Evolutionary conservation across 306 rosid species (phyloP), one percentile per base, ranked within the genome.

Genomic region (Parietaria judaica): DNA sequence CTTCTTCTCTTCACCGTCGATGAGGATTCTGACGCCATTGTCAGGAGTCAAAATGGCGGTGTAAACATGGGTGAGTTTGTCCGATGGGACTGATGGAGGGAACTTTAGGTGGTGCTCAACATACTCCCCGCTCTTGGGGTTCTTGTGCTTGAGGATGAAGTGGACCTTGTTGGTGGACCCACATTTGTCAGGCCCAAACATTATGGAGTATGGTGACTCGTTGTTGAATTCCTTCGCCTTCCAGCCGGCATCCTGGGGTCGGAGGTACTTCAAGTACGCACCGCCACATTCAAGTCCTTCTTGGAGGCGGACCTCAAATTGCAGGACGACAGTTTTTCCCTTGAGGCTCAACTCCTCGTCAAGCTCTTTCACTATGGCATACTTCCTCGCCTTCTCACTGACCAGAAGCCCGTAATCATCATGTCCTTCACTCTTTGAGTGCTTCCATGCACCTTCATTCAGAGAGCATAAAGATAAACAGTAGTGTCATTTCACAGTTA

Each of bases 221-320:
- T 81, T 88, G 69, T 84, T 79, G 56, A 92, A 88, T 66, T 74
- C 86, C 76, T 92, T 86, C 7, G 96, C 56, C 43, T 74, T 81
- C 99, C 96, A 92, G 15, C 95, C 99, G 11, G 80, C 88, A 52
- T 71, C 88, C 76, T 92, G 99, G 11, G 99, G 86, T 54, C 86
- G 86, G 57, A 92, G 94, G 70, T 80, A 92, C 66, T 92, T 92
- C 67, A 92, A 74, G 80, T 92, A 92, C 6, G 99, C 99, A 58
- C 99, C 99, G 64, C 99, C 99, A 76, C 99, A 92, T 76, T 92
- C 99, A 31, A 92, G 95, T 66, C 96, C 99, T 57, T 88, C 78
- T 53, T 92, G 99, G 14, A 92, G 85, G 56, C 96, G 92, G 36
- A 79, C 77, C 80, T 92, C 99, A 35, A 80, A 92, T 77, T 92